Base-by-base conservation (phyloP, 768 basidiomycete species). In the Trametes cingulata region DNA sequence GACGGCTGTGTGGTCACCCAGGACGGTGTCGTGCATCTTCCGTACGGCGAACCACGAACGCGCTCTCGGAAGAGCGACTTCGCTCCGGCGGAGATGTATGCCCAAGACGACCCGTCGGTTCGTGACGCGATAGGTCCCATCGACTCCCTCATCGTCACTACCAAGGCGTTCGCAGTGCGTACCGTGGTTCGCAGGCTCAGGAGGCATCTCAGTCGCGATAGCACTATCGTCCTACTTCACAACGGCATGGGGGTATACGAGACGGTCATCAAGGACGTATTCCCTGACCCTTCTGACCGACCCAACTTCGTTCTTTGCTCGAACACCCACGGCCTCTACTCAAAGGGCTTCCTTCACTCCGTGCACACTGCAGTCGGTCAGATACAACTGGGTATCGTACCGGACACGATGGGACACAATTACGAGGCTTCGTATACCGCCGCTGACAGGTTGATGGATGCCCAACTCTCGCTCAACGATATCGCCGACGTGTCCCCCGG, bases 241-340 rank as follows among this genome's bases (percentile, higher is more conserved):
- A 96, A 96, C 70, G 96, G 96, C 24, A 91, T 97, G 86, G 96
- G 94, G 12, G 76, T 95, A 9, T 91, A 93, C 72, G 95, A 98
- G 56, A 76, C 84, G 60, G 79, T 97, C 48, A 71, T 92, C 17
- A 68, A 75, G 6, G 66, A 80, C 6, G 66, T 93, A 42, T 98
- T 94, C 72, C 86, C 81, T 19, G 88, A 94, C 71, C 81, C 86
- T 22, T 71, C 78, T 35, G 77, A 79, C 27, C 85, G 95, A 37
- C 95, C 95, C 13, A 87, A 91, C 67, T 93, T 98, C 70, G 82
- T 98, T 63, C 75, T 96, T 53, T 87, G 88, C 14, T 84, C 86
- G 25, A 95, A 90, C 62, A 89, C 86, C 1, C 93, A 96, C 66
- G 91, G 92, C 3, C 87, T 84, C 27, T 89, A 84, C 75, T 69